Conservation (phyloP, 139 green algal species). For the Coccomyxa sp. region DNA sequence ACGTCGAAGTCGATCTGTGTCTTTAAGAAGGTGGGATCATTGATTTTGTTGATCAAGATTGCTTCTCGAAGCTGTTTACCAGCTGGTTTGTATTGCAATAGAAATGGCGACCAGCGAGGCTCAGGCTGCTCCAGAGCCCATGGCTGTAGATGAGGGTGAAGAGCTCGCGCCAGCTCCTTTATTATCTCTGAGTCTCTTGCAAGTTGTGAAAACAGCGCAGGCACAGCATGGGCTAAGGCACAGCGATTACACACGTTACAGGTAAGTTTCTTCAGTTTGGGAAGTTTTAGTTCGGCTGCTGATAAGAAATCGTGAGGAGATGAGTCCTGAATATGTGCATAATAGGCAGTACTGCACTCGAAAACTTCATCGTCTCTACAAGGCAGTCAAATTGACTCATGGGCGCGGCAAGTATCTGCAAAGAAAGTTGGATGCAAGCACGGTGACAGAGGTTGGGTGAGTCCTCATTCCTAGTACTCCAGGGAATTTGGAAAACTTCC, state of each 20-base stretch:
- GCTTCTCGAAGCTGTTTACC: no score
- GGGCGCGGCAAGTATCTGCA: constrained; percentile 79
- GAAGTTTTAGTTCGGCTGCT: background rate
- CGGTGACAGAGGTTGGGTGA: constrained; percentile 65
- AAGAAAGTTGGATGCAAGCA: constrained; percentile 62
- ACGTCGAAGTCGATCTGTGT: no score
- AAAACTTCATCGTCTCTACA: constrained; percentile 72
- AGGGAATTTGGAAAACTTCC: no score
- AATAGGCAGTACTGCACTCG: constrained; percentile 82
- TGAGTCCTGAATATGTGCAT: background rate
- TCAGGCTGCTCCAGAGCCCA: background rate
- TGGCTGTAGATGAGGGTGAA: background rate
- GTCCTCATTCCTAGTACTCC: background rate
- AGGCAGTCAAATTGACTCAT: constrained; percentile 79
- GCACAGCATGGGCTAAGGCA: constrained; percentile 76
- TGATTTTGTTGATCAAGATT: no score
- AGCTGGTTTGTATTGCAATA: no score
- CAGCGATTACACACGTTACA: constrained; percentile 75
- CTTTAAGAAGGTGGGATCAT: no score
- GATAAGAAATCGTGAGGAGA: background rate
- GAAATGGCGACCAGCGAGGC: no score
- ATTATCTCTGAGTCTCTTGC: constrained; percentile 28
- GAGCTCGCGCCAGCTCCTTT: background rate
- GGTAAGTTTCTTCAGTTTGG: constrained; percentile 26
- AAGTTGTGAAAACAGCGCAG: constrained; percentile 56